Conservation (phyloP, 2,329 filamentous ascomycete genomes). For the Alternaria infectoria region DNA sequence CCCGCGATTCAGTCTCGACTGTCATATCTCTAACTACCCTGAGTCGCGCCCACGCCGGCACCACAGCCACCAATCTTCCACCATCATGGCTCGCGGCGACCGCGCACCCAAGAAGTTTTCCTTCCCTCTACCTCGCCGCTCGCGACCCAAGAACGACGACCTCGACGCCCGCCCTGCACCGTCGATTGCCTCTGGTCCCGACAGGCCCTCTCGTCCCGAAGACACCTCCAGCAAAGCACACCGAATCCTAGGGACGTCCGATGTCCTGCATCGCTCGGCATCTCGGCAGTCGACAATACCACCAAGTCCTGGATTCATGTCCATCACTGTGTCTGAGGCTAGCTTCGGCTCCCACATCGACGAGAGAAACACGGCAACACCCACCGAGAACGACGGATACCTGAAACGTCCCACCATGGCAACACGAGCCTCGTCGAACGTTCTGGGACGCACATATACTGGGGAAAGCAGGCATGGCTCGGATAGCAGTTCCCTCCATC, state of each 20-base stretch:
- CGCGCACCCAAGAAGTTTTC: conserved; percentile 43
- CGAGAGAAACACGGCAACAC: conserved; percentile 26
- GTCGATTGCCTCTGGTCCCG: conserved; percentile 23
- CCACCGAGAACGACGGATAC: conserved; percentile 25
- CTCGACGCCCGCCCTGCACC: conserved; percentile 25
- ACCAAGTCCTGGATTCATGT: conserved; percentile 40
- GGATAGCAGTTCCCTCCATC: conserved; percentile 36
- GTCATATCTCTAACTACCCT: conserved; percentile 23
- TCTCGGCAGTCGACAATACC: conserved; percentile 31
- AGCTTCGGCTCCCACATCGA: conserved; percentile 36
- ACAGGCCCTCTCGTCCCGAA: conserved; percentile 33
- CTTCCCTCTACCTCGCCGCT: conserved; percentile 46
- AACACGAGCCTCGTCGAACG: conserved; percentile 44
- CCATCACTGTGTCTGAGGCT: conserved; percentile 39
- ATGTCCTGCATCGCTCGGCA: conserved; percentile 33
- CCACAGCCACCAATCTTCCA: conserved; percentile 21
- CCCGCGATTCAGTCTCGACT: conserved; percentile 34
- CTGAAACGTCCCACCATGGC: conserved; percentile 30
- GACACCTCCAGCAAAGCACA: conserved; percentile 45
- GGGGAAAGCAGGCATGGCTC: conserved; percentile 34
- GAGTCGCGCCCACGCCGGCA: conserved; percentile 34
- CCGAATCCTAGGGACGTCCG: conserved; percentile 46
- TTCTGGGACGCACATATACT: conserved; percentile 33
- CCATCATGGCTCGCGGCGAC: conserved; percentile 37
- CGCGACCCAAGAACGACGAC: conserved; percentile 27